Percentiles rank a stretch among this genome's conserved stretches.
Evolutionary conservation across 1,139 yeast genomes (phyloP).

Genomic region (Diutina siamensis): DNA sequence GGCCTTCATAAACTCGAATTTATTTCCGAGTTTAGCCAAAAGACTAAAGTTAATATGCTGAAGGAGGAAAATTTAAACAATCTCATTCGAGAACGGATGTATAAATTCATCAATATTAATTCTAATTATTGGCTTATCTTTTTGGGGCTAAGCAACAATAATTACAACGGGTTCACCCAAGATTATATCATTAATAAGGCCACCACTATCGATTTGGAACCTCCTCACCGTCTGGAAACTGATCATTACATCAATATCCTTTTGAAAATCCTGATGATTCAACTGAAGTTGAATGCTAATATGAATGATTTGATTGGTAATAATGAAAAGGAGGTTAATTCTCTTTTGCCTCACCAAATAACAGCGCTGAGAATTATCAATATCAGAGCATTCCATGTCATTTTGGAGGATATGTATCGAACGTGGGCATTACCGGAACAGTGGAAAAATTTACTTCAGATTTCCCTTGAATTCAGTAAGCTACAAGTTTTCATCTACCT

Average conservation of each 20-base stretch:
- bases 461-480: conserved; percentile 28
- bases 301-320: conserved; percentile 21
- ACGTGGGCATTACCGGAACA: neutral
- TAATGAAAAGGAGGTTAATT: neutral
- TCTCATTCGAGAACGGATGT: conserved; percentile 30
- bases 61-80: conserved; percentile 22
- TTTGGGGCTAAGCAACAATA: conserved; percentile 29
- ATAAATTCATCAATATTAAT: conserved; percentile 32
- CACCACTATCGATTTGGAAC: conserved; percentile 18
- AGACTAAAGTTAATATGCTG: conserved; percentile 24
- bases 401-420: conserved; percentile 17
- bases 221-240: conserved; percentile 11
- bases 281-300: conserved; percentile 30
- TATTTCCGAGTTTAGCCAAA: conserved; percentile 33
- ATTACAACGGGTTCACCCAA: conserved; percentile 29
- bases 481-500: conserved; percentile 29
- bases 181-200: conserved; percentile 31
- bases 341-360: neutral
- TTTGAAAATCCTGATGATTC: conserved; percentile 29
- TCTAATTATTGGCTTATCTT: conserved; percentile 35
- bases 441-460: conserved; percentile 16
- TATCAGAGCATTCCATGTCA: conserved; percentile 33
- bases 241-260: conserved; percentile 31
- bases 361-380: conserved; percentile 14
- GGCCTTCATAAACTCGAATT: conserved; percentile 35